Percentiles rank a stretch among this genome's conserved stretches.
Evolutionary conservation across 495 filamentous ascomycete genomes (phyloP).

Genomic region (Tetracladium setigerum): DNA sequence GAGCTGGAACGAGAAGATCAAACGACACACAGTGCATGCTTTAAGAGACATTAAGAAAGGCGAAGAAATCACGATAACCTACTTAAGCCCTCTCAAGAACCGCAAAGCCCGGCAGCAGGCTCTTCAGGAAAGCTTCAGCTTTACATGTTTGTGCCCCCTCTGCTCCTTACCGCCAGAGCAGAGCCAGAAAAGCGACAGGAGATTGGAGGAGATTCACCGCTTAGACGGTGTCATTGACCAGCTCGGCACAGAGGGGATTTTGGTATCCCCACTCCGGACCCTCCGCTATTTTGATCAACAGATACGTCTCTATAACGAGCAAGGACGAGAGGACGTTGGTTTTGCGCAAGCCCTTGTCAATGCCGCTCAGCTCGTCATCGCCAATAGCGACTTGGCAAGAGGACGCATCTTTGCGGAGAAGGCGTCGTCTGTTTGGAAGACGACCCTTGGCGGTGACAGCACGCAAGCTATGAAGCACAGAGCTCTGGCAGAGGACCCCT

Average conservation of each 20-base stretch:
- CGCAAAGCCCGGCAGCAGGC: slow-evolving; percentile 13
- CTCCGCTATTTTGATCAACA: slow-evolving; percentile 15
- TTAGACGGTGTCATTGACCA: slow-evolving; percentile 18
- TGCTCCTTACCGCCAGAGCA: slow-evolving; percentile 25
- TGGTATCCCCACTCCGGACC: slow-evolving; percentile 8
- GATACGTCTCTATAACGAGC: slow-evolving; percentile 13
- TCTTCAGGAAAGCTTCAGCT: slow-evolving; percentile 25
- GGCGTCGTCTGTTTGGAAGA: slow-evolving; percentile 17
- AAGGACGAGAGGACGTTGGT: slow-evolving; percentile 17
- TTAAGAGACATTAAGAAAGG: slow-evolving; percentile 24
- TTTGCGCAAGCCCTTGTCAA: slow-evolving; percentile 18
- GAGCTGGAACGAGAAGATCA: slow-evolving; percentile 27
- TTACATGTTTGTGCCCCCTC: slow-evolving; percentile 25
- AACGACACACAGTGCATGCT: slow-evolving; percentile 27
- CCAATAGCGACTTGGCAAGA: slow-evolving; percentile 28
- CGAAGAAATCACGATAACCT: slow-evolving; percentile 30
- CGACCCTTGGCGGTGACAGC: slow-evolving; percentile 13
- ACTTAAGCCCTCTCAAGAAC: slow-evolving; percentile 16
- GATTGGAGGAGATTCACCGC: slow-evolving; percentile 13
- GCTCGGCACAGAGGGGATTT: slow-evolving; percentile 4
- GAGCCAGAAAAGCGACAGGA: slow-evolving; percentile 23
- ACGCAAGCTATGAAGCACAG: slow-evolving; percentile 1
- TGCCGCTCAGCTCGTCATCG: slow-evolving; percentile 27
- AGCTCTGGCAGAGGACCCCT: slow-evolving; percentile 12
- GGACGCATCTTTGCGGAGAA: slow-evolving; percentile 28